Conservation (phyloP, 768 basidiomycete genomes). For the Phanerodontia chrysosporium region DNA sequence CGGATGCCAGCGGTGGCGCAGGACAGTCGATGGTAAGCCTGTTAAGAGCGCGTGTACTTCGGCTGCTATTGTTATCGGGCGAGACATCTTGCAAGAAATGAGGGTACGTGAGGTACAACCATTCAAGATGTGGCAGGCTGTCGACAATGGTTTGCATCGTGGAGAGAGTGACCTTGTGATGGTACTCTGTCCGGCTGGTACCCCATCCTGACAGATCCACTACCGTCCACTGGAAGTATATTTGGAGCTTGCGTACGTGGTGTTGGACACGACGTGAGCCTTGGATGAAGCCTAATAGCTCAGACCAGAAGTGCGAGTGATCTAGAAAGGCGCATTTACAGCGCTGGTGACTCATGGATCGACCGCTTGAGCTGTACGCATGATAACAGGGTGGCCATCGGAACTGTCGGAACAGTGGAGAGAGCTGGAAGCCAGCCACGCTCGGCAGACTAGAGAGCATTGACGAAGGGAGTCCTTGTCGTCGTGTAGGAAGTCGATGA, state of each 20-base stretch:
- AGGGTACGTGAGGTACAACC: background rate
- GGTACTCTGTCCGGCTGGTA: background rate
- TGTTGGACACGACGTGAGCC: background rate
- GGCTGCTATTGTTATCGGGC: background rate
- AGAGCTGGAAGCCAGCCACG: conserved; percentile 8
- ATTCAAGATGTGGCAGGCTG: background rate
- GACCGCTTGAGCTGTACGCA: background rate
- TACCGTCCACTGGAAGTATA: background rate
- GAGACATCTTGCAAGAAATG: background rate
- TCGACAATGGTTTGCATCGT: background rate
- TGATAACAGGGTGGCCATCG: no score
- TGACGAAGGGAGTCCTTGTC: background rate
- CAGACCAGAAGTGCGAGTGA: background rate
- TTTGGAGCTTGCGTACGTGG: background rate
- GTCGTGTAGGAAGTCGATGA: conserved; percentile 12
- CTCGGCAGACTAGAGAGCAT: conserved; percentile 14
- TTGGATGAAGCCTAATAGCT: background rate
- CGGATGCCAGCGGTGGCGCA: background rate
- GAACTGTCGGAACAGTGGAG: conserved; percentile 5
- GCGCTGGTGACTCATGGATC: background rate
- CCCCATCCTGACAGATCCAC: background rate
- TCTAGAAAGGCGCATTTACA: background rate
- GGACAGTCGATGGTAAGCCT: background rate
- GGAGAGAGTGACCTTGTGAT: background rate
- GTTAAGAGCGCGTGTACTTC: background rate